Conservation (phyloP, 2,329 filamentous ascomycete genomes). For the Mycosphaerella arachidis region DNA sequence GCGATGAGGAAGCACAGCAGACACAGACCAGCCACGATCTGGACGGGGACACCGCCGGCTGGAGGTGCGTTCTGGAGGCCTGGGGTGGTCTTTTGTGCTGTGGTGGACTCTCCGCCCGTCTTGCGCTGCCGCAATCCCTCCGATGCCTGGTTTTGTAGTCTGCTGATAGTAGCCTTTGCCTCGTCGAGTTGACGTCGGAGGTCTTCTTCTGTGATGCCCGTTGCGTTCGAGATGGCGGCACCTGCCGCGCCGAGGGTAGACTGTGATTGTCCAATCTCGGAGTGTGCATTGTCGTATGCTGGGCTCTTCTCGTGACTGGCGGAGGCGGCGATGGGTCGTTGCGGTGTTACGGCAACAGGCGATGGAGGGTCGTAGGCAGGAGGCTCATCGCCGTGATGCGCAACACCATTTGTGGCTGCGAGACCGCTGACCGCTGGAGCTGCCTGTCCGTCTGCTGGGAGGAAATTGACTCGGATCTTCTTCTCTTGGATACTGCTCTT, state of each 20-base stretch:
- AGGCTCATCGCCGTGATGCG: conserved; percentile 39
- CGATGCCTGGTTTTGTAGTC: conserved; percentile 58
- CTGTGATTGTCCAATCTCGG: conserved; percentile 28
- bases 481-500: conserved; percentile 81
- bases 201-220: conserved; percentile 54
- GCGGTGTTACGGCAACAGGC: conserved; percentile 46
- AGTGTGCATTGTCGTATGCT: conserved; percentile 15
- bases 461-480: conserved; percentile 90
- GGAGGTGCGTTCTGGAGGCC: conserved; percentile 24
- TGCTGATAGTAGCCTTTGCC: conserved; percentile 67
- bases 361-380: conserved; percentile 55
- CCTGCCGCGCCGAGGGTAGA: conserved; percentile 37
- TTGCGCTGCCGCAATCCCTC: conserved; percentile 80
- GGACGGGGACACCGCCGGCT: conserved; percentile 73
- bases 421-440: conserved; percentile 22
- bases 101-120: conserved; percentile 28
- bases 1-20: conserved; percentile 88
- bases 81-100: conserved; percentile 17
- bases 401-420: conserved; percentile 25
- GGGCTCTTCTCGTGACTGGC: conserved; percentile 37
- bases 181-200: conserved; percentile 69
- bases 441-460: conserved; percentile 56
- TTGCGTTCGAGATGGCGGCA: conserved; percentile 45
- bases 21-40: conserved; percentile 77
- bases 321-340: conserved; percentile 27